Evolutionary conservation across 2,329 filamentous ascomycete genomes (phyloP).

Genomic region (Didymella keratinophila): DNA sequence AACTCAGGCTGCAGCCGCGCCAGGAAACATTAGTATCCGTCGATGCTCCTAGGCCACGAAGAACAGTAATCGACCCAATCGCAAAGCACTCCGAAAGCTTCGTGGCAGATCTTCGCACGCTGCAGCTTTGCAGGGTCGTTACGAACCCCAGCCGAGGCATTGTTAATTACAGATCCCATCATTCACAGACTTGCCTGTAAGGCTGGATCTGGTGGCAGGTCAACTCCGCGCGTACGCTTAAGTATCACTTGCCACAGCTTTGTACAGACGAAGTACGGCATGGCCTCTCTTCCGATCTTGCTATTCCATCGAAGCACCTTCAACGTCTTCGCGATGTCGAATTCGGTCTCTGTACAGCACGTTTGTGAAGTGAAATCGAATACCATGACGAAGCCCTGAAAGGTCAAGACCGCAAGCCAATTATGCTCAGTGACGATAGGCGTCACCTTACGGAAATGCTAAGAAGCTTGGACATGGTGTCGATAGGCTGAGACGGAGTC

Average conservation of each 20-base stretch:
- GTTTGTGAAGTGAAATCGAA: neutral
- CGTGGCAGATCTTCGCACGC: neutral
- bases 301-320: neutral
- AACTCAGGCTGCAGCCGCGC: neutral
- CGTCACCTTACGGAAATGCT: neutral
- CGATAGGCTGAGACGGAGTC: neutral
- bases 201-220: neutral
- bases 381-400: neutral
- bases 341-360: neutral
- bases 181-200: neutral
- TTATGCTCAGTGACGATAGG: neutral
- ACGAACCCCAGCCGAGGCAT: neutral
- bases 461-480: neutral
- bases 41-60: neutral
- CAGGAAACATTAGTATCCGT: neutral
- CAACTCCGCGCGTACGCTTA: neutral
- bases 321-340: neutral
- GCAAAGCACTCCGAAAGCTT: neutral
- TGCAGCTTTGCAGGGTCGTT: neutral
- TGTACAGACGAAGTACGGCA: neutral
- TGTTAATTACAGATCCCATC: neutral
- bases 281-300: neutral
- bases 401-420: neutral
- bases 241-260: neutral
- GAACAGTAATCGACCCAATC: neutral